phyloP scores from a whole-genome alignment of 2,329 filamentous ascomycete genomes.

The Penicillium sp. region DNA sequence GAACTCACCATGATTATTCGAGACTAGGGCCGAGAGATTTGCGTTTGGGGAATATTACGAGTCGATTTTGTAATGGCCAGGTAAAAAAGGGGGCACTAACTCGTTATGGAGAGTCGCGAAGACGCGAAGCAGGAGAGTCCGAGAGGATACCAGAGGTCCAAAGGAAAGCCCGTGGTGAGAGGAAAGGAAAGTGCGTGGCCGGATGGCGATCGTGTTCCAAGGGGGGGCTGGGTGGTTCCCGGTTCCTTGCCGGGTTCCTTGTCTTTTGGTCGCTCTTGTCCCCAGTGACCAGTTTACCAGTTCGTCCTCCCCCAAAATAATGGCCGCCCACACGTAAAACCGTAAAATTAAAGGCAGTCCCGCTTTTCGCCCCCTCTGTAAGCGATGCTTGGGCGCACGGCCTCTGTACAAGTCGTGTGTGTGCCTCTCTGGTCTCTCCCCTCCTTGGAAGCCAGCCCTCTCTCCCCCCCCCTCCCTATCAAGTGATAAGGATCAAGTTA shows the following conservation, averaged over 20 bases:
- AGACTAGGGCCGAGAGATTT: slow-evolving; percentile 8
- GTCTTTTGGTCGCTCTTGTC: neutral
- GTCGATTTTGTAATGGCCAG: slow-evolving; percentile 21
- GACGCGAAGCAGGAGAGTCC: neutral
- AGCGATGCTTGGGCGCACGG: slow-evolving; percentile 27
- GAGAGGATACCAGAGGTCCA: neutral
- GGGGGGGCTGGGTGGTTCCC: slow-evolving; percentile 9
- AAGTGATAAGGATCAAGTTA: too few species aligned
- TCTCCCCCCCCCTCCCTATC: slow-evolving; percentile 17
- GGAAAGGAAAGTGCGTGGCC: slow-evolving; percentile 27
- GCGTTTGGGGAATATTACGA: slow-evolving; percentile 17
- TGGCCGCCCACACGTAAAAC: neutral
- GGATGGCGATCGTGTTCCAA: neutral
- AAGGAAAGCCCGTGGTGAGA: slow-evolving; percentile 10
- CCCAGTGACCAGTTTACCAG: too few species aligned
- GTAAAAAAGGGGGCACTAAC: slow-evolving; percentile 16
- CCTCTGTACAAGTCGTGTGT: slow-evolving; percentile 16
- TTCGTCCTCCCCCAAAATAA: neutral
- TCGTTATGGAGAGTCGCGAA: neutral
- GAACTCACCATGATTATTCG: neutral
- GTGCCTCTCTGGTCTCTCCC: slow-evolving; percentile 16
- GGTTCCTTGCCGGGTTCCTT: neutral
- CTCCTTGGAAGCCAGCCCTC: slow-evolving; percentile 6
- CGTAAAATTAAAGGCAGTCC: slow-evolving; percentile 10
- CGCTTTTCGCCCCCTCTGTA: slow-evolving; percentile 26